These are phyloP conservation scores for Fusarium secorum DNA, from an alignment of 2,329 filamentous ascomycete genomes.

Conservation along the genomic window DNA sequence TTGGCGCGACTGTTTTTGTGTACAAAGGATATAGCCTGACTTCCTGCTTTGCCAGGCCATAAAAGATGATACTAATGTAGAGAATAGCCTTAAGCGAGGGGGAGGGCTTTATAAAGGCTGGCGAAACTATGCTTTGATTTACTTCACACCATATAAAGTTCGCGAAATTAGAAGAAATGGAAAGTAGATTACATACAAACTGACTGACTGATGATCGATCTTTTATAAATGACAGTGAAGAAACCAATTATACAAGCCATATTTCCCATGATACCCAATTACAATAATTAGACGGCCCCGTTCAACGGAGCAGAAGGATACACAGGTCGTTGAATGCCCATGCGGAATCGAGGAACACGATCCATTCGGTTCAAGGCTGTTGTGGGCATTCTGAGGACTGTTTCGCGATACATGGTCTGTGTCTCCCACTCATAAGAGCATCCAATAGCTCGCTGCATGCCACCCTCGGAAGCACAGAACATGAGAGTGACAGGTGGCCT, in stretches of 20 bases:
- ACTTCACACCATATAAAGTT: not conserved
- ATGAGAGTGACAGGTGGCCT: constrained; percentile 39
- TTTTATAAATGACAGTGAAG: not conserved
- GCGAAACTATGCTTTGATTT: not conserved
- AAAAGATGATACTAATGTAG: not conserved
- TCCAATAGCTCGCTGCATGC: constrained; percentile 41
- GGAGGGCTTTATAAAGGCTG: not conserved
- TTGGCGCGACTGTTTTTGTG: not conserved
- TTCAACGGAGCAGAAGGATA: constrained; percentile 29
- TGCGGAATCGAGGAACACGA: constrained; percentile 37
- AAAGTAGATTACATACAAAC: not conserved
- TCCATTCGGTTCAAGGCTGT: constrained; percentile 38
- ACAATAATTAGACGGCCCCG: constrained; percentile 15
- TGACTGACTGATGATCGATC: not conserved
- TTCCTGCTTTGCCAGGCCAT: not conserved
- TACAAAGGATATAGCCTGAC: not conserved
- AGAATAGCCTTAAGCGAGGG: not conserved
- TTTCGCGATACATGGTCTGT: constrained; percentile 41
- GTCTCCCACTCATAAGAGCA: constrained; percentile 43
- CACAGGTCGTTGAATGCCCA: constrained; percentile 36
- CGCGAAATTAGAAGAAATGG: not conserved
- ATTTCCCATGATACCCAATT: not conserved
- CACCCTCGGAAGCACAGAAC: constrained; percentile 41
- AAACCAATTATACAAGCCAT: not conserved
- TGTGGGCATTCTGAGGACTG: constrained; percentile 38